A percentile compares a stretch with the other conserved stretches of the same genome.
Conservation (phyloP, 176 grass and related monocot genomes). For the Rhynchospora breviuscula region DNA sequence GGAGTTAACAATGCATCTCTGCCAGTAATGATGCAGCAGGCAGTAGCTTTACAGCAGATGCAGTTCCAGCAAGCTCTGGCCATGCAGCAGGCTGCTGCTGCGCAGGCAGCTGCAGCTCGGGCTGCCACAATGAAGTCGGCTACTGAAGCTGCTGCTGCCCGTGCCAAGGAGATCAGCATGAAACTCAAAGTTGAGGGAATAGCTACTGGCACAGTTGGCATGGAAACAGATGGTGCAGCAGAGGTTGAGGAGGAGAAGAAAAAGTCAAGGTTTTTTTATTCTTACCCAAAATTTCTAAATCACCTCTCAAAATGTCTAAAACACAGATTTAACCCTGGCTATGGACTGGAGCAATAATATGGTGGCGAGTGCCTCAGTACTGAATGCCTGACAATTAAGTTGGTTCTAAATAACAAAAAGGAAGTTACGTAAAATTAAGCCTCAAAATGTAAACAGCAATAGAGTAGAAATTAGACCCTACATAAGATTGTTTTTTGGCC, state of each 20-base stretch:
- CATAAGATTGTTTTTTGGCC: neutral
- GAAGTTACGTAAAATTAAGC: neutral
- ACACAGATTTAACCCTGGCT: neutral
- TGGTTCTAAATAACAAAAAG: neutral
- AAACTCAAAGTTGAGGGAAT: conserved; percentile 83
- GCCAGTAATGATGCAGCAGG: conserved; percentile 94
- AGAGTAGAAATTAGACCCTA: neutral
- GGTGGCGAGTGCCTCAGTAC: neutral
- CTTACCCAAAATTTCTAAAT: neutral
- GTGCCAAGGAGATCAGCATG: conserved; percentile 95
- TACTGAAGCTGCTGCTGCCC: conserved; percentile 82
- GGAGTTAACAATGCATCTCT: conserved; percentile 55
- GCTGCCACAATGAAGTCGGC: conserved; percentile 97
- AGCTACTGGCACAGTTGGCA: neutral
- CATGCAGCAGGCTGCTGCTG: conserved; percentile 71
- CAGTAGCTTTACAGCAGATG: conserved; percentile 87
- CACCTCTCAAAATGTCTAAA: neutral
- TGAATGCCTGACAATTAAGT: neutral
- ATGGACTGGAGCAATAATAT: neutral
- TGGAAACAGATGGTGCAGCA: neutral
- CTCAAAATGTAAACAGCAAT: neutral
- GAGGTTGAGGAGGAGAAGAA: conserved; percentile 41
- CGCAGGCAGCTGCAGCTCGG: conserved; percentile 69
- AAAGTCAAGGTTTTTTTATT: conserved; percentile 52
- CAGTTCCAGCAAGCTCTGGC: conserved; percentile 94